These are phyloP conservation scores for Boletus pseudopeckii DNA, from an alignment of 768 basidiomycete species.

Conservation along the genomic window DNA sequence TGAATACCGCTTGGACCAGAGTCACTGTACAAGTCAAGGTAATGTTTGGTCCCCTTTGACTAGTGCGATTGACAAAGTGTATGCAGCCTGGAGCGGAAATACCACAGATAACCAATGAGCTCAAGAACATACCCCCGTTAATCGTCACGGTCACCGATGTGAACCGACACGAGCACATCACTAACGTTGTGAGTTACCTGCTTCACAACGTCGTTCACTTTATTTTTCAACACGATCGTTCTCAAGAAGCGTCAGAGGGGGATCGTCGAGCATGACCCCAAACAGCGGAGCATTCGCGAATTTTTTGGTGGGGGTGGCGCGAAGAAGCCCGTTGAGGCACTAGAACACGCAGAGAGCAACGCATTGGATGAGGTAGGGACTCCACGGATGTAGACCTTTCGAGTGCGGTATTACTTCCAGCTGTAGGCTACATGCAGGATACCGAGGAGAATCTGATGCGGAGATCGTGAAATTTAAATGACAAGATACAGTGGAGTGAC, in stretches of 20 bases:
- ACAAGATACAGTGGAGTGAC: neutral
- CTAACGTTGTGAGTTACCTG: constrained; percentile 47
- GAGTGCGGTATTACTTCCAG: neutral
- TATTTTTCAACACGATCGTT: constrained; percentile 20
- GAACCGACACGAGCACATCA: constrained; percentile 55
- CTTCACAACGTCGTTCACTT: neutral
- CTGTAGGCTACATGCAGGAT: constrained; percentile 8
- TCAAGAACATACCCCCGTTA: constrained; percentile 33
- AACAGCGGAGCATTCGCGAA: constrained; percentile 69
- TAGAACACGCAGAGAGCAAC: constrained; percentile 26
- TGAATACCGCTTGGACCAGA: constrained; percentile 71
- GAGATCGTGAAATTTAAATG: neutral
- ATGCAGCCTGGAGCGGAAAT: constrained; percentile 30
- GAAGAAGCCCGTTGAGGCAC: constrained; percentile 11
- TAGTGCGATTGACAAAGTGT: constrained; percentile 2
- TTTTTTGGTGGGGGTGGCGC: constrained; percentile 54
- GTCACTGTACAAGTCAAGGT: constrained; percentile 49
- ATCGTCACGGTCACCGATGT: constrained; percentile 47
- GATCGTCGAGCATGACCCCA: constrained; percentile 74
- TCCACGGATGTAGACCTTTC: neutral
- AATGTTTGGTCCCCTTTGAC: constrained; percentile 5
- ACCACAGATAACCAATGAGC: constrained; percentile 12
- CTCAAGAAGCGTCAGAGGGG: constrained; percentile 64
- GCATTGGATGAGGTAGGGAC: constrained; percentile 24
- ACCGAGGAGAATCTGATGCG: constrained; percentile 7